A percentile compares a stretch with the other conserved stretches of the same genome.
phyloP scores from a whole-genome alignment of 768 basidiomycete genomes.

The Gloeopeniophorella convolvens region DNA sequence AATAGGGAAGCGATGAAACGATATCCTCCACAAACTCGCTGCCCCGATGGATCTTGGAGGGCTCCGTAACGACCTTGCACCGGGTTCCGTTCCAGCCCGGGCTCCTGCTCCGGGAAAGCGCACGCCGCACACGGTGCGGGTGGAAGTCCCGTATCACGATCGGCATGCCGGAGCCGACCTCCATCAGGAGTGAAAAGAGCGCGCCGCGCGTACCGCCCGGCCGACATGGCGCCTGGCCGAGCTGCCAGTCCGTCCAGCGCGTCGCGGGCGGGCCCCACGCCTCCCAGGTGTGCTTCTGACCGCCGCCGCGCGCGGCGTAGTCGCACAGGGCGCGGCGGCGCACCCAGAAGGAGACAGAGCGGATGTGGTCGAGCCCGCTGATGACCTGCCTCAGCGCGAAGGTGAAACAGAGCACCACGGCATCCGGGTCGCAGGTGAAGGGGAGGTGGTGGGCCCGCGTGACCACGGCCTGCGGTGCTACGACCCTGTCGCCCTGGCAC shows the following conservation, averaged over 20 bases:
- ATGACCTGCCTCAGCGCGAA: conserved; percentile 12
- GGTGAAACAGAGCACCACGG: conserved; percentile 11
- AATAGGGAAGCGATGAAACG: conserved; percentile 12
- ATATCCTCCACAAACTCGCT: conserved; percentile 16
- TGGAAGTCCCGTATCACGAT: conserved; percentile 15
- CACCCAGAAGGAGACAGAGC: conserved; percentile 17
- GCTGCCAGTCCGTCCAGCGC: conserved; percentile 13
- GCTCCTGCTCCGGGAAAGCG: conserved; percentile 1
- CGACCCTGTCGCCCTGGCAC: conserved; percentile 14
- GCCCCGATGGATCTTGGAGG: conserved; percentile 10
- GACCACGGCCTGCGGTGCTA: background rate
- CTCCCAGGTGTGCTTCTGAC: conserved; percentile 3
- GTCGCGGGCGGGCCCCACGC: conserved; percentile 11
- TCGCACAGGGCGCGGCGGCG: conserved; percentile 6
- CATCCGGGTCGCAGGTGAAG: conserved; percentile 8
- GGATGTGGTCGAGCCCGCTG: conserved; percentile 12
- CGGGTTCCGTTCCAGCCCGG: background rate
- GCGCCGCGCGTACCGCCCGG: conserved; percentile 11
- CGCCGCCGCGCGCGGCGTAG: conserved; percentile 1
- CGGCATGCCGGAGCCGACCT: conserved; percentile 10
- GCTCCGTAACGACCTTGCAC: conserved; percentile 12
- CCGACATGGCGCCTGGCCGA: conserved; percentile 11
- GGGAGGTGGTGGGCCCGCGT: conserved; percentile 4
- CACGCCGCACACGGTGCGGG: conserved; percentile 11
- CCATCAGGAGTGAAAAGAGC: conserved; percentile 12